Evolutionary conservation across 805 yeast genomes (phyloP), one percentile per base, ranked within the genome.

Genomic region (Candida corydali): DNA sequence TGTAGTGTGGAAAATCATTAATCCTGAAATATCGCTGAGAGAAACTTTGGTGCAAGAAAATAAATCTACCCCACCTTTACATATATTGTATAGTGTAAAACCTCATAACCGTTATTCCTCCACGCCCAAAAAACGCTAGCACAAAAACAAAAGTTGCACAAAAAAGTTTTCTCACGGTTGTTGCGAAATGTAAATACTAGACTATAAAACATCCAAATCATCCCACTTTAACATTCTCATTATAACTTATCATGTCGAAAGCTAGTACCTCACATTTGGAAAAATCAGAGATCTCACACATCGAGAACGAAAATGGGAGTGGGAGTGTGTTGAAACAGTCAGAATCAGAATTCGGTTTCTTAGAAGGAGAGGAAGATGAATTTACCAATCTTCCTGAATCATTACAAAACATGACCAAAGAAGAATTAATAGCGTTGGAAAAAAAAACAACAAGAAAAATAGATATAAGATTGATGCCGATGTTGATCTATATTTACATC

Each of bases 381-480:
- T 40, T 36, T 26, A 20, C 33, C 5, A 33, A 43, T 26, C 41
- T 43, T 29, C 70, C 71, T 1, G 68, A 59, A 17, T 52, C 64
- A 3, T 51, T 65, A 34, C 49, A 46, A 36, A 48, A 43, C 10
- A 46, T 55, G 44, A 38, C 61, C 6, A 57, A 55, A 17, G 76
- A 63, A 28, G 80, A 76, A 43, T 59, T 76, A 9, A 63, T 54
- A 17, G 50, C 41, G 4, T 48, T 75, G 32, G 75, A 73, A 43
- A 56, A 47, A 36, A 68, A 59, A 40, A 63, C 75, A 11, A 65
- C 65, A 24, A 48, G 72, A 31, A 75, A 72, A 43, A 55, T 74
- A 28, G 82, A 78, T 46, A 19, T 67, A 7, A 54, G 78, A 41
- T 59, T 75, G 37, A 53, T 75, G 40, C 78, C 80, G 14, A 65